Conservation (phyloP, 179 eudicot species). For the Vitellaria paradoxa region DNA sequence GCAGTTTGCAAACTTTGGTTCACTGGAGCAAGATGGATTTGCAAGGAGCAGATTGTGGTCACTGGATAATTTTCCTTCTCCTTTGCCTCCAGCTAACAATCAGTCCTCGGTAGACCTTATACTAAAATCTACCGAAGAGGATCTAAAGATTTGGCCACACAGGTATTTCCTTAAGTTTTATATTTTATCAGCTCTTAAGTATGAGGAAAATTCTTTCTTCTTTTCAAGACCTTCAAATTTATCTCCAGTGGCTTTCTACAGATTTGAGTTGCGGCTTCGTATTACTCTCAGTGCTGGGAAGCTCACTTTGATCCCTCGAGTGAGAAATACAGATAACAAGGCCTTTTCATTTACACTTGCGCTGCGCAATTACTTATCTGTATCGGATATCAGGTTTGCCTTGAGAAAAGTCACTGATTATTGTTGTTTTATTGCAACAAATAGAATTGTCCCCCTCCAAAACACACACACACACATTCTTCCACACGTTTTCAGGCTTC, state of each 20-base stretch:
- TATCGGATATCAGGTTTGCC: constrained; percentile 2
- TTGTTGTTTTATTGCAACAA: neutral
- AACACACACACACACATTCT: no score
- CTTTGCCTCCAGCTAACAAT: constrained; percentile 49
- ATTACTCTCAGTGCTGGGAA: constrained; percentile 51
- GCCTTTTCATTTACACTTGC: neutral
- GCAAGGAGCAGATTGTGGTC: constrained; percentile 73
- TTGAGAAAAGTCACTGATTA: constrained; percentile 53
- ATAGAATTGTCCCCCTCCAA: neutral
- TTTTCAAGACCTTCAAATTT: neutral
- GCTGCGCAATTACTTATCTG: neutral
- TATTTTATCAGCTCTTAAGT: neutral
- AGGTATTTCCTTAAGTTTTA: constrained; percentile 26
- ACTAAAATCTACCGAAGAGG: constrained; percentile 59
- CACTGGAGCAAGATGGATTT: constrained; percentile 69
- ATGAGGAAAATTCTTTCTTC: neutral
- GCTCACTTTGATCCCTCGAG: constrained; percentile 33
- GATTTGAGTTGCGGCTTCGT: constrained; percentile 71
- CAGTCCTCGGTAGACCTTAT: constrained; percentile 59
- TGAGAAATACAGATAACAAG: neutral
- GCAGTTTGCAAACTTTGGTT: constrained; percentile 66
- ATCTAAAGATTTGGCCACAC: constrained; percentile 58
- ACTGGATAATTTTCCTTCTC: constrained; percentile 48
- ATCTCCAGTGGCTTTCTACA: constrained; percentile 19
- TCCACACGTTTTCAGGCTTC: neutral